Evolutionary conservation across 2,329 filamentous ascomycete species (phyloP).

Genomic region (Seiridium unicorne): DNA sequence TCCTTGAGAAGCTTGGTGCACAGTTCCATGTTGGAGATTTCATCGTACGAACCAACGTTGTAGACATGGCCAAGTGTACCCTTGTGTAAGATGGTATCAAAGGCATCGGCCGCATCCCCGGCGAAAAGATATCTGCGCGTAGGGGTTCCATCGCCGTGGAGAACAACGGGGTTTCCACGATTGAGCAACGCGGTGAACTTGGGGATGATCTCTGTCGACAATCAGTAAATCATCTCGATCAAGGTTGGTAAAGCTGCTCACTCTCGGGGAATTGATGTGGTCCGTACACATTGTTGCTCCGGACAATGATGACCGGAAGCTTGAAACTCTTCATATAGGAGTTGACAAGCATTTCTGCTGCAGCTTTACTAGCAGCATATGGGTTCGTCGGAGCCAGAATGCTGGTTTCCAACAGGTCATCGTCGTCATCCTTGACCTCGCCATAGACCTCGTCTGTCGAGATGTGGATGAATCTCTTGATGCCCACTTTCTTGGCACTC

Average conservation of each 20-base stretch:
- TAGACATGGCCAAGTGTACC: slow-evolving; percentile 74
- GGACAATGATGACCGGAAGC: slow-evolving; percentile 74
- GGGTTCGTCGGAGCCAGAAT: slow-evolving; percentile 79
- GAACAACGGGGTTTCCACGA: slow-evolving; percentile 62
- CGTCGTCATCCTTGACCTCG: slow-evolving; percentile 70
- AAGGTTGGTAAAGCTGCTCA: slow-evolving; percentile 38
- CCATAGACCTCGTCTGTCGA: slow-evolving; percentile 87
- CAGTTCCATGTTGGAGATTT: slow-evolving; percentile 72
- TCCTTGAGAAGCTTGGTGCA: slow-evolving; percentile 63
- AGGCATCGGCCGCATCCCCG: slow-evolving; percentile 76
- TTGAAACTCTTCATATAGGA: slow-evolving; percentile 85
- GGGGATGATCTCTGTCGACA: slow-evolving; percentile 71
- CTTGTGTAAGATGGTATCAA: slow-evolving; percentile 81
- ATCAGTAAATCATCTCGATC: slow-evolving; percentile 7
- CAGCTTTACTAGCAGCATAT: slow-evolving; percentile 77
- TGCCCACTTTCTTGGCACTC: slow-evolving; percentile 67
- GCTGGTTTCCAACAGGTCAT: slow-evolving; percentile 71
- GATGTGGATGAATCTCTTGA: slow-evolving; percentile 76
- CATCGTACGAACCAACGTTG: slow-evolving; percentile 77
- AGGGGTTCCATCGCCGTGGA: slow-evolving; percentile 75
- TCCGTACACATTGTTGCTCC: slow-evolving; percentile 83
- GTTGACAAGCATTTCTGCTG: slow-evolving; percentile 82
- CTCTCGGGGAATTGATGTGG: slow-evolving; percentile 83
- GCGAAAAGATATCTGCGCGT: slow-evolving; percentile 77
- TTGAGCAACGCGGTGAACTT: slow-evolving; percentile 76